Conservation (phyloP, 345 rosid species). For the Pistacia atlantica region DNA sequence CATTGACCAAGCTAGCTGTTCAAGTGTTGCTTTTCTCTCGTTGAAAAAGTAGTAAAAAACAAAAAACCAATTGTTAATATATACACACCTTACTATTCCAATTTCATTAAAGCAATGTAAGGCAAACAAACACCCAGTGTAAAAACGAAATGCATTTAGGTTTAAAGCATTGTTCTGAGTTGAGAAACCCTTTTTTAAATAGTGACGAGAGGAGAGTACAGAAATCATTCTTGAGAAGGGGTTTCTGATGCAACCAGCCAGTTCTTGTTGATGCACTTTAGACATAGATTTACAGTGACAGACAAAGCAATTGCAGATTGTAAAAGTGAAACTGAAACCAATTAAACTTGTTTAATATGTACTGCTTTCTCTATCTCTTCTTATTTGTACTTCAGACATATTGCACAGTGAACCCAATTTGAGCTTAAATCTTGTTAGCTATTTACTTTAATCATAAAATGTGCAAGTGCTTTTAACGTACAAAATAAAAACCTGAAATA, state of each 20-base stretch:
- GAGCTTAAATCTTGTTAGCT: neutral
- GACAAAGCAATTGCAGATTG: neutral
- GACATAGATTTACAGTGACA: neutral
- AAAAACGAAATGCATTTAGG: too few relatives aligned
- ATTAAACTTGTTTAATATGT: neutral
- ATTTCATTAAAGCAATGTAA: too few relatives aligned
- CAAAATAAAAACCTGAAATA: neutral
- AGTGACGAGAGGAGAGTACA: neutral
- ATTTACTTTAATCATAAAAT: neutral
- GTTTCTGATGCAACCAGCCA: neutral
- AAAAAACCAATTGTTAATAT: too few relatives aligned
- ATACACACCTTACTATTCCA: too few relatives aligned
- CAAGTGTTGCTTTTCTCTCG: too few relatives aligned
- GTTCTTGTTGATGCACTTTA: neutral
- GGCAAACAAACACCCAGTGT: too few relatives aligned
- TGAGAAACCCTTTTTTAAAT: neutral
- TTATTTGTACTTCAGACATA: too few relatives aligned
- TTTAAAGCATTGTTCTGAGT: too few relatives aligned
- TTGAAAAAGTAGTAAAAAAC: too few relatives aligned
- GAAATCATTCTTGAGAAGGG: constrained; percentile 3
- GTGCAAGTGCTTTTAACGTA: neutral
- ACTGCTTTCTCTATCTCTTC: neutral
- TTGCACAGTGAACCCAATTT: too few relatives aligned
- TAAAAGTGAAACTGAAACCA: neutral
- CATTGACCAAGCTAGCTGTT: too few relatives aligned